Base-by-base conservation (phyloP, 805 yeast species). In the Zygosaccharomyces pseudorouxii region DNA sequence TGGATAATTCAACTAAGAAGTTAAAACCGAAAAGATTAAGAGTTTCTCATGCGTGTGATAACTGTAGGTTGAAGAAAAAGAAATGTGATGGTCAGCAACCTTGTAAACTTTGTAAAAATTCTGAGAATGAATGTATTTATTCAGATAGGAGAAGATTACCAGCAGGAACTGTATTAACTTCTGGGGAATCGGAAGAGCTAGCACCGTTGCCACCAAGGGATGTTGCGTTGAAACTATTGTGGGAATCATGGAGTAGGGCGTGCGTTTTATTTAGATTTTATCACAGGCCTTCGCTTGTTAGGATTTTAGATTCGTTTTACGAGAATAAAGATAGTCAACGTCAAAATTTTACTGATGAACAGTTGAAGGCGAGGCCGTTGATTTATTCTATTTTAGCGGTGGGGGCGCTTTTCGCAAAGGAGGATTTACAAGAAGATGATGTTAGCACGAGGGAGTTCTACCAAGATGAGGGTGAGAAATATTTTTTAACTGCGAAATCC, bases 371-470 rank as follows among this genome's bases (percentile, higher is more conserved):
- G 53, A 68, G 87, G 45, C 95, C 96, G 0, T 73, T 89, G 51
- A 81, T 89, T 37, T 89, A 89, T 67, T 80, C 93, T 0, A 86
- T 88, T n/a, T 74, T 89, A 69, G 96, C 96, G 0, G 87, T 89
- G 54, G 97, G 97, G 12, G 86, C 89, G 3, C 70, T 89, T 31
- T 87, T 89, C 57, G 75, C 79, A 31, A 81, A 81, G 59, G 73
- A 75, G 52, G 75, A 73, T 47, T 66, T 69, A 48, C 63, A 69
- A 42, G 58, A 62, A 53, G 65, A 58, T 42, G 72, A 66, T 48
- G 58, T 61, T 23, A 60, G 56, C 23, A 42, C 52, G 18, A 49
- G 53, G 16, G 60, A 58, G 30, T 55, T 63, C 40, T 71, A 80
- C 47, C 83, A 81, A 46, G 89, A 84, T 63, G 93, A 86, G 56